Evolutionary conservation across 2,329 filamentous ascomycete genomes (phyloP), one percentile per base, ranked within the genome.

Genomic region (Hymenoscyphus infarciens): DNA sequence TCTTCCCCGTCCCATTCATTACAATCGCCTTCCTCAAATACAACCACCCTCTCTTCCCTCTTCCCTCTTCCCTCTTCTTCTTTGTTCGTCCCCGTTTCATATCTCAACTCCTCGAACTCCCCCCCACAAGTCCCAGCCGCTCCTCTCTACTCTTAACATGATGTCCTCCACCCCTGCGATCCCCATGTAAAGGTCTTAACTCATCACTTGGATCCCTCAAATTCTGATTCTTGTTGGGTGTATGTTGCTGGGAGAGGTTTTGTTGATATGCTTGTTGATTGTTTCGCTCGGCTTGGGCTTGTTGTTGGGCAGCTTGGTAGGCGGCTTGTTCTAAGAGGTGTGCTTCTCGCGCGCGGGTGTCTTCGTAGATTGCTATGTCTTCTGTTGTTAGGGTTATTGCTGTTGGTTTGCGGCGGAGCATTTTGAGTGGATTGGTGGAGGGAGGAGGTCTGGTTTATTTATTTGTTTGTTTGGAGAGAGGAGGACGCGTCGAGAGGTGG

Each of bases 361-460:
- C 86, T 72, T 91, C 88, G 76, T 90, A 91, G 60, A 83, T 79
- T 45, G 87, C 86, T 45, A 91, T 81, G 74, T 92, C 89, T 72
- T 90, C 86, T 56, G 85, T 80, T 2, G 88, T 91, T 67, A 91
- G 82, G 61, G 82, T 79, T 66, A 92, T 84, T 15, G 83, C 83
- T 56, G 89, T 92, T 11, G 88, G 82, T 16, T 85, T 82, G 55
- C 88, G 84, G 69, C 87, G 85, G 68, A 89, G 85, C 86, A 89
- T 87, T 35, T 49, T 61, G n/a, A 19, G n/a, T 7, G 8, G 3
- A 5, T 42, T 7, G 19, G 45, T 22, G n/a, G 45, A 13, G 7
- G 42, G n/a, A 45, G 7, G 15, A 11, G 60, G 10, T 33, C 11
- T 57, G 19, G 13, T 31, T 25, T 52, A 11, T 31, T 25, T 52